Percentiles rank a stretch among this genome's conserved stretches.
Conservation (phyloP, 768 basidiomycete species). For the Strobilomyces confusus region DNA sequence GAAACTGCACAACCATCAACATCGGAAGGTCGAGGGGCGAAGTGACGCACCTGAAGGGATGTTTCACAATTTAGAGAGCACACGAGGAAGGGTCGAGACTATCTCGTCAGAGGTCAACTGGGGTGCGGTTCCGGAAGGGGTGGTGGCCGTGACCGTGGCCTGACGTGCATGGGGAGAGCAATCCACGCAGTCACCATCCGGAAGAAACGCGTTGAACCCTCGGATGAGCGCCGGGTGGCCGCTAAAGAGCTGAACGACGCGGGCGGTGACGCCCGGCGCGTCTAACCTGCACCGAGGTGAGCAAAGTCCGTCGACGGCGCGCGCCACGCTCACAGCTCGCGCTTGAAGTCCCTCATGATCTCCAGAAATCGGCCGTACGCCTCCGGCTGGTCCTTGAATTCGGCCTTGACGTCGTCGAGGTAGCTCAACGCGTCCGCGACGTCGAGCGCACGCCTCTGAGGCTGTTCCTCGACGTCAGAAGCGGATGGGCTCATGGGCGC, state of each 20-base stretch:
- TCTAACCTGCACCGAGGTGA: slow-evolving; percentile 66
- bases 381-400: slow-evolving; percentile 54
- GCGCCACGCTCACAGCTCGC: slow-evolving; percentile 43
- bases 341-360: slow-evolving; percentile 76
- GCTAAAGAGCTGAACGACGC: slow-evolving; percentile 89
- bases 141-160: slow-evolving; percentile 72
- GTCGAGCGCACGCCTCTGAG: slow-evolving; percentile 45
- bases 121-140: slow-evolving; percentile 64
- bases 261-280: slow-evolving; percentile 94
- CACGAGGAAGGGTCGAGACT: too few species aligned
- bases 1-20: too few species aligned
- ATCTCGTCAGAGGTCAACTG: slow-evolving; percentile 49
- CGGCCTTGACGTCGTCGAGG: slow-evolving; percentile 59
- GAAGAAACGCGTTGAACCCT: slow-evolving; percentile 98
- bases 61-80: too few species aligned
- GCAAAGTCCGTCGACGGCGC: not conserved
- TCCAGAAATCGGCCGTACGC: slow-evolving; percentile 65
- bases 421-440: slow-evolving; percentile 61
- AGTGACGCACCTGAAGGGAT: too few species aligned
- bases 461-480: slow-evolving; percentile 25
- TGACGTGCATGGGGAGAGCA: slow-evolving; percentile 61
- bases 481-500: slow-evolving; percentile 12
- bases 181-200: slow-evolving; percentile 91
- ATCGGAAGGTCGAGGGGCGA: too few species aligned
- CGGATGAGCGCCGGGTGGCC: slow-evolving; percentile 90